These are phyloP conservation scores for Apophysomyces ossiformis DNA, from an alignment of 371 early-diverging fungal genomes.

Conservation along the genomic window DNA sequence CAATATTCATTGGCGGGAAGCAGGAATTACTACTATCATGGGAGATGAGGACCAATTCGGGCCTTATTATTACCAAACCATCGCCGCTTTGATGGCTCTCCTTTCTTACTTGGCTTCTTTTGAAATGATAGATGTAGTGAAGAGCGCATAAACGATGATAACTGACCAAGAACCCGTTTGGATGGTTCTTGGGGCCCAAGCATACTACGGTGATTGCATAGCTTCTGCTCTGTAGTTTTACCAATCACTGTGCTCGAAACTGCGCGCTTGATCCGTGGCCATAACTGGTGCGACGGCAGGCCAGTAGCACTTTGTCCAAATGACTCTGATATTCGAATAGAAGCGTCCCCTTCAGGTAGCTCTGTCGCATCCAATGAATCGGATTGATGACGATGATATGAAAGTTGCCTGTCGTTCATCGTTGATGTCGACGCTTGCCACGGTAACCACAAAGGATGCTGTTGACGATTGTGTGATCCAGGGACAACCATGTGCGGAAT, in stretches of 20 bases:
- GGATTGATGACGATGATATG: not conserved
- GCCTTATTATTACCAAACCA: conserved; percentile 33
- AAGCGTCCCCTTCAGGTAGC: not conserved
- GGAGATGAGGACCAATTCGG: conserved; percentile 25
- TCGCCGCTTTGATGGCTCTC: conserved; percentile 13
- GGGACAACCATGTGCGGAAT: conserved; percentile 30
- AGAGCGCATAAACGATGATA: conserved; percentile 22
- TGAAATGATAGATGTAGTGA: conserved; percentile 9
- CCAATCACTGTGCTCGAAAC: conserved; percentile 16
- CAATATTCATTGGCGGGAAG: not conserved
- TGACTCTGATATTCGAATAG: not conserved
- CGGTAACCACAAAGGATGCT: conserved; percentile 3
- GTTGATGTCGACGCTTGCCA: not conserved
- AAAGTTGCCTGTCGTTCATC: not conserved
- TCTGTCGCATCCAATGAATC: not conserved
- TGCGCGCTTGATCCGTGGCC: conserved; percentile 40
- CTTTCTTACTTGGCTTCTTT: conserved; percentile 16
- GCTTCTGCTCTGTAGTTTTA: not conserved
- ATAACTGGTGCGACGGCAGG: conserved; percentile 19
- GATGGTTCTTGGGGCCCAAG: not conserved
- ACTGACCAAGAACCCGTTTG: conserved; percentile 14
- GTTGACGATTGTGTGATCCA: conserved; percentile 11
- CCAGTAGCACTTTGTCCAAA: not conserved
- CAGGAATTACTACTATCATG: not conserved
- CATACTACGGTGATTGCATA: not conserved